These are phyloP conservation scores for Ramaria sp. DNA, from an alignment of 768 basidiomycete species.

Conservation along the genomic window DNA sequence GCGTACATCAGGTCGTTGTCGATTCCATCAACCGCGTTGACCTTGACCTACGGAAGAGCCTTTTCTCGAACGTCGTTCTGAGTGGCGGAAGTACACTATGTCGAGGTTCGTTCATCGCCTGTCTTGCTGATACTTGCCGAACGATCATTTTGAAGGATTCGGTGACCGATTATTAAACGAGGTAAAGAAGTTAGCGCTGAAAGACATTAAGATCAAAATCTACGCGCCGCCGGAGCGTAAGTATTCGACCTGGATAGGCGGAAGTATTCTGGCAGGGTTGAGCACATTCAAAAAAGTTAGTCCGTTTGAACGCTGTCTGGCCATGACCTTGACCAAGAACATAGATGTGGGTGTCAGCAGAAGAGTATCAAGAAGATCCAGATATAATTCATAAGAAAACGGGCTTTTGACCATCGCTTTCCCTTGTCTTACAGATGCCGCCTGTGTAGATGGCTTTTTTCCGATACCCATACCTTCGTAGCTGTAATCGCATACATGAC, in stretches of 20 bases:
- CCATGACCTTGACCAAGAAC: background rate
- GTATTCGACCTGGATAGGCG: constrained; percentile 95
- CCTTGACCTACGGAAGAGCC: constrained; percentile 86
- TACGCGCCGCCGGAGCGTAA: constrained; percentile 99
- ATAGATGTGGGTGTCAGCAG: constrained; percentile 97
- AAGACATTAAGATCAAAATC: constrained; percentile 98
- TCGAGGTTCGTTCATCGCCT: constrained; percentile 46
- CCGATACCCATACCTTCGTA: constrained; percentile 1
- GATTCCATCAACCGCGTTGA: constrained; percentile 96
- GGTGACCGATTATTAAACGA: constrained; percentile 94
- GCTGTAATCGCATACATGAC: background rate
- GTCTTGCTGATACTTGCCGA: constrained; percentile 15
- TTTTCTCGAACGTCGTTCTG: constrained; percentile 94
- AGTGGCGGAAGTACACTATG: constrained; percentile 95
- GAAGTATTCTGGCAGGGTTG: constrained; percentile 90
- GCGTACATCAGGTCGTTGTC: constrained; percentile 97
- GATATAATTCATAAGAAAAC: constrained; percentile 97
- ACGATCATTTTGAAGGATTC: constrained; percentile 48
- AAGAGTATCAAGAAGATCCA: constrained; percentile 98
- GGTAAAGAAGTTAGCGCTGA: constrained; percentile 89
- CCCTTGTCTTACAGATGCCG: background rate
- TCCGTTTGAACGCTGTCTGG: background rate
- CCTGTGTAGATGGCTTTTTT: background rate
- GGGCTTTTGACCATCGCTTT: constrained; percentile 42
- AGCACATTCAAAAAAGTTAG: constrained; percentile 95